Percentiles rank a stretch among this genome's conserved stretches.
Evolutionary conservation across 106 monocot genomes (phyloP).

Genomic region (Acorus gramineus): DNA sequence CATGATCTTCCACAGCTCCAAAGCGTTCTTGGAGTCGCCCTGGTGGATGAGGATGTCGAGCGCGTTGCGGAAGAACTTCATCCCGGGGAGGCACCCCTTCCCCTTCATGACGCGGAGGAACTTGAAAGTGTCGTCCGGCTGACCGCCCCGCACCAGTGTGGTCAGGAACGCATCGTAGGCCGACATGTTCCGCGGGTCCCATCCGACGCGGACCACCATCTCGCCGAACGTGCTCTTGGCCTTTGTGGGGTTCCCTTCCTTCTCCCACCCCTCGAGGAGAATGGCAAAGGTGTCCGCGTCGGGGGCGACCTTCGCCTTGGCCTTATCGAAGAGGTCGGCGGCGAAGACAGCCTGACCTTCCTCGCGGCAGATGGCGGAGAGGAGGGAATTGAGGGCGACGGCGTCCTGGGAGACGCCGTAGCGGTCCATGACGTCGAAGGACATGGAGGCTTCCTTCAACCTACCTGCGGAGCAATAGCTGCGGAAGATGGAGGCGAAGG

Average conservation of each 20-base stretch:
- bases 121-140: conserved; percentile 45
- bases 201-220: conserved; percentile 64
- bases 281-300: conserved; percentile 66
- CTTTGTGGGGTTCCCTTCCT: conserved; percentile 31
- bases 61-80: conserved; percentile 52
- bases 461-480: conserved; percentile 51
- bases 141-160: conserved; percentile 36
- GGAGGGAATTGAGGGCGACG: conserved; percentile 54
- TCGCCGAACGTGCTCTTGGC: conserved; percentile 70
- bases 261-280: conserved; percentile 68
- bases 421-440: conserved; percentile 81
- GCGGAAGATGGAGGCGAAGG: conserved; percentile 58
- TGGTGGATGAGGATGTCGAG: conserved; percentile 36
- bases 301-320: conserved; percentile 35
- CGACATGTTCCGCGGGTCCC: conserved; percentile 36
- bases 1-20: conserved; percentile 57
- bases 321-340: conserved; percentile 40
- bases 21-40: conserved; percentile 25
- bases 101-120: conserved; percentile 63
- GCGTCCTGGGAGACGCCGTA: conserved; percentile 48
- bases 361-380: conserved; percentile 40
- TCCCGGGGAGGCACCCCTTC: conserved; percentile 57
- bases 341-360: conserved; percentile 35
- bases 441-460: conserved; percentile 58
- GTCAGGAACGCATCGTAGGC: conserved; percentile 61